phyloP scores from a whole-genome alignment of 805 yeast species.

The Candida vartiovaarae region DNA sequence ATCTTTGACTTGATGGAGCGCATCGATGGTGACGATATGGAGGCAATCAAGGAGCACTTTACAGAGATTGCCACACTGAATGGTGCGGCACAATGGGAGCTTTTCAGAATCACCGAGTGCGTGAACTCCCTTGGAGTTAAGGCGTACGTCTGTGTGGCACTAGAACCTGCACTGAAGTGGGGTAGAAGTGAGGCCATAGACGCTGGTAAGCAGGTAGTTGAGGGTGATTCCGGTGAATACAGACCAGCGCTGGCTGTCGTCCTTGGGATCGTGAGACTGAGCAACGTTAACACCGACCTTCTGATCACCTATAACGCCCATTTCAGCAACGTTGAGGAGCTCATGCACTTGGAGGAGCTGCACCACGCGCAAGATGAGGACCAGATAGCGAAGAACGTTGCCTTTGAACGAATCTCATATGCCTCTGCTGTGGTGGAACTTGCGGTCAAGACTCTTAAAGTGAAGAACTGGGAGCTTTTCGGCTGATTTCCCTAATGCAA shows the following conservation, averaged over 20 bases:
- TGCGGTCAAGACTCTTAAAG: conserved; percentile 25
- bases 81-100: conserved; percentile 27
- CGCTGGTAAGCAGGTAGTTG: conserved; percentile 1
- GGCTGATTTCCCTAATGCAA: conserved; percentile 17
- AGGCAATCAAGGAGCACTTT: conserved; percentile 46
- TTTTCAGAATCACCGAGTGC: conserved; percentile 23
- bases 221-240: background rate
- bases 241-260: conserved; percentile 40
- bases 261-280: conserved; percentile 50
- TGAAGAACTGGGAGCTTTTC: conserved; percentile 44
- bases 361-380: conserved; percentile 2
- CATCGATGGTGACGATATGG: conserved; percentile 32
- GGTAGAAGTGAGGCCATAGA: conserved; percentile 30
- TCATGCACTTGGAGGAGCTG: conserved; percentile 18
- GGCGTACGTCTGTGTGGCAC: conserved; percentile 29
- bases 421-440: conserved; percentile 22
- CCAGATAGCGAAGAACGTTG: conserved; percentile 10
- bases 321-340: conserved; percentile 25
- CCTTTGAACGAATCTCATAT: conserved; percentile 23
- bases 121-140: conserved; percentile 11
- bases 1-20: conserved; percentile 60
- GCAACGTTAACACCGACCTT: conserved; percentile 50
- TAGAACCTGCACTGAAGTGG: conserved; percentile 46
- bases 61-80: conserved; percentile 45
- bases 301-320: conserved; percentile 57